These are phyloP conservation scores for Mycena crocata DNA, from an alignment of 768 basidiomycete genomes.

Conservation along the genomic window DNA sequence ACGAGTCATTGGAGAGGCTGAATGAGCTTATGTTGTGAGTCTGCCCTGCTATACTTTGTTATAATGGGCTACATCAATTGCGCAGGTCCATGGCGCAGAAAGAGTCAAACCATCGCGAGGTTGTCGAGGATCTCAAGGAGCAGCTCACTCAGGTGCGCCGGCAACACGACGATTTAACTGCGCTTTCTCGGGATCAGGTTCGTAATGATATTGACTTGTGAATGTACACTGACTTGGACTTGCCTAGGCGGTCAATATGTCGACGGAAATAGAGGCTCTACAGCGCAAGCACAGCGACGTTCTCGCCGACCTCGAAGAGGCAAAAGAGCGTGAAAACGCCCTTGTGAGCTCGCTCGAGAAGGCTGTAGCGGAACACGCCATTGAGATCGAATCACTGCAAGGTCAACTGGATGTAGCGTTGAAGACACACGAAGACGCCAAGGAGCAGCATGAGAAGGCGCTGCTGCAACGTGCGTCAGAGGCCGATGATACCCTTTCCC, in stretches of 20 bases:
- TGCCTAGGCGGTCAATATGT: constrained; percentile 84
- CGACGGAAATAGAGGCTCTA: constrained; percentile 83
- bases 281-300: constrained; percentile 69
- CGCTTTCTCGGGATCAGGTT: constrained; percentile 89
- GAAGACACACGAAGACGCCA: constrained; percentile 61
- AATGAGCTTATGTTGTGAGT: constrained; percentile 94
- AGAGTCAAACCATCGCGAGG: constrained; percentile 88
- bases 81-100: constrained; percentile 96
- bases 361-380: constrained; percentile 62
- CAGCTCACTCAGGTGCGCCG: constrained; percentile 78
- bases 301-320: constrained; percentile 62
- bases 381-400: constrained; percentile 61
- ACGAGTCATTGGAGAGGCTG: constrained; percentile 81
- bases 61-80: constrained; percentile 20
- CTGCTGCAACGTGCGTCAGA: constrained; percentile 67
- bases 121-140: constrained; percentile 76
- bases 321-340: constrained; percentile 67
- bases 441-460: constrained; percentile 63
- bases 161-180: constrained; percentile 84
- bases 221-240: not conserved
- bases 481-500: constrained; percentile 61
- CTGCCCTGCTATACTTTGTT: constrained; percentile 12
- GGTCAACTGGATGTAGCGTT: constrained; percentile 60
- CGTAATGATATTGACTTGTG: constrained; percentile 25
- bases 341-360: constrained; percentile 63